Conservation (phyloP, 116 monocot species). For the Papilionanthe hybrid region DNA sequence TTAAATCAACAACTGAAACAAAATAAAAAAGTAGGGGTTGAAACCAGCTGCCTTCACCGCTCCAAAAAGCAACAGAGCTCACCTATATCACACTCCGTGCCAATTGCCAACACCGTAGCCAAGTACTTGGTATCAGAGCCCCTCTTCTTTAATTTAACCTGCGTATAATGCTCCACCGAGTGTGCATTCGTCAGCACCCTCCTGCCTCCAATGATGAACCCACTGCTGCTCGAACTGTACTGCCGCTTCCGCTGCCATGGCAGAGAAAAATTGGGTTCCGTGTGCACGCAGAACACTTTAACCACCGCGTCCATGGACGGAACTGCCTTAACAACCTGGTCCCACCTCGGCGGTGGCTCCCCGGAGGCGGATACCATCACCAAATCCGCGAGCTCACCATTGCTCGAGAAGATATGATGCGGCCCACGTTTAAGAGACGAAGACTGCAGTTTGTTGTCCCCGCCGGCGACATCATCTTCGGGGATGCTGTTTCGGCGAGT, state of each 20-base stretch:
- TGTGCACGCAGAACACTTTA: constrained; percentile 94
- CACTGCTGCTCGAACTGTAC: constrained; percentile 88
- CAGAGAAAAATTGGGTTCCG: constrained; percentile 93
- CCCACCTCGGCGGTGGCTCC: constrained; percentile 37
- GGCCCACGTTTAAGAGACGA: constrained; percentile 9
- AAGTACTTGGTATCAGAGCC: constrained; percentile 93
- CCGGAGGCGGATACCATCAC: background rate
- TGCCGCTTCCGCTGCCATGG: constrained; percentile 97
- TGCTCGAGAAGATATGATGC: constrained; percentile 12
- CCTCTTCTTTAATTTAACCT: constrained; percentile 95
- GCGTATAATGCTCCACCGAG: constrained; percentile 91
- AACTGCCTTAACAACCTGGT: constrained; percentile 44
- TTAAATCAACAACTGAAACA: background rate
- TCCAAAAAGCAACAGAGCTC: background rate
- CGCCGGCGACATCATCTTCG: background rate
- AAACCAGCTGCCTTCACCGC: background rate
- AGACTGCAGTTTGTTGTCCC: background rate
- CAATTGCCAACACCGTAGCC: constrained; percentile 86
- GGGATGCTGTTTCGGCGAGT: constrained; percentile 5
- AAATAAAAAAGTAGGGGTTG: background rate
- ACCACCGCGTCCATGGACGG: constrained; percentile 91
- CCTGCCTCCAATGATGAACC: constrained; percentile 66
- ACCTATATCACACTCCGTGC: constrained; percentile 96
- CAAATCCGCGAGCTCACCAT: constrained; percentile 11
- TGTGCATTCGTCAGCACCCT: constrained; percentile 94